phyloP scores from a whole-genome alignment of 2,329 filamentous ascomycete species.

The Fusarium redolens region DNA sequence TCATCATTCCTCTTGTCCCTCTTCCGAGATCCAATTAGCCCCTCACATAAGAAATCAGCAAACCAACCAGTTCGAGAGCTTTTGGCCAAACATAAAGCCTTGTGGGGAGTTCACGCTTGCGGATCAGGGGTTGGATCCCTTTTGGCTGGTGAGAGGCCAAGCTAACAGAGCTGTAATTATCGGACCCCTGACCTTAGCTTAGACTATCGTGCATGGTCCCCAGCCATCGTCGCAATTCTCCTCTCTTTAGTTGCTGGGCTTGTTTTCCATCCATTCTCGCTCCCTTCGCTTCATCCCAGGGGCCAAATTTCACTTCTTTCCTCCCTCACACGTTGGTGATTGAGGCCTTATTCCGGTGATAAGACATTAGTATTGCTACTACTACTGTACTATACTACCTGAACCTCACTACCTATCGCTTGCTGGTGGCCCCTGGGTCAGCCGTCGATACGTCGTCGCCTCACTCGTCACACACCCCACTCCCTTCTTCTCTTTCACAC shows the following conservation, averaged over 20 bases:
- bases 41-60: conserved; percentile 17
- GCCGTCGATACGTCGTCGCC: conserved; percentile 3
- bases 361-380: conserved; percentile 26
- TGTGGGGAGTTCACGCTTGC: conserved; percentile 29
- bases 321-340: conserved; percentile 23
- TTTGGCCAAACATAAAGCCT: conserved; percentile 4
- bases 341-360: conserved; percentile 33
- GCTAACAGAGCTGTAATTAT: conserved; percentile 10
- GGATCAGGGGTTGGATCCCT: conserved; percentile 27
- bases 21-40: not conserved
- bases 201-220: conserved; percentile 34
- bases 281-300: conserved; percentile 33
- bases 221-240: conserved; percentile 35
- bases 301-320: conserved; percentile 26
- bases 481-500: conserved; percentile 11
- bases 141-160: not conserved
- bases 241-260: conserved; percentile 19
- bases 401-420: conserved; percentile 3
- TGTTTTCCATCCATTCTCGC: conserved; percentile 21
- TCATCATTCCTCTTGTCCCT: conserved; percentile 22
- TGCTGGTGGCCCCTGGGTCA: conserved; percentile 26
- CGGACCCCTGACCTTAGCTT: conserved; percentile 33
- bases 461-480: conserved; percentile 32
- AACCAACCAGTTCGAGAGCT: not conserved
- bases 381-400: conserved; percentile 10